Percentiles rank a stretch among this genome's conserved stretches.
Conservation (phyloP, 805 yeast species). For the Barnettozyma sucrosica region DNA sequence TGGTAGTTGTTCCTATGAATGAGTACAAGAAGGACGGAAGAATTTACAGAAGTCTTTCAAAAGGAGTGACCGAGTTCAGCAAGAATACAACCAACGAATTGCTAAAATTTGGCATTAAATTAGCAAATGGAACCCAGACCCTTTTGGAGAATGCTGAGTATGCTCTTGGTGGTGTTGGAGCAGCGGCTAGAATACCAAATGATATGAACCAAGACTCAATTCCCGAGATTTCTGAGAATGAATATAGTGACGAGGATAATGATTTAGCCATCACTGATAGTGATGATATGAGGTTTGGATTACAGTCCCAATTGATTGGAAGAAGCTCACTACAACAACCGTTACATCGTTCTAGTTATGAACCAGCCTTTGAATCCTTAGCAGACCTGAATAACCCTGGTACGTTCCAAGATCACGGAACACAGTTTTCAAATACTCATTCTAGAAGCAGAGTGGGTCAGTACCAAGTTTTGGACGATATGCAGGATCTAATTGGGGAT, state of each 20-base stretch:
- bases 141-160: slow-evolving; percentile 76
- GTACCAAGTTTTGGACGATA: slow-evolving; percentile 6
- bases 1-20: slow-evolving; percentile 65
- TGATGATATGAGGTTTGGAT: slow-evolving; percentile 5
- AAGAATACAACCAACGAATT: slow-evolving; percentile 76
- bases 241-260: slow-evolving; percentile 28
- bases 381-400: slow-evolving; percentile 17
- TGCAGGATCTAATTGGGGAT: slow-evolving; percentile 8
- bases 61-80: slow-evolving; percentile 69
- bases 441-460: not conserved
- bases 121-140: slow-evolving; percentile 85
- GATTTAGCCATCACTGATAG: slow-evolving; percentile 26
- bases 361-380: slow-evolving; percentile 25
- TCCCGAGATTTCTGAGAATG: slow-evolving; percentile 32
- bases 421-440: not conserved
- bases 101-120: slow-evolving; percentile 72
- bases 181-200: slow-evolving; percentile 36
- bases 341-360: slow-evolving; percentile 21
- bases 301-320: slow-evolving; percentile 21
- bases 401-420: not conserved
- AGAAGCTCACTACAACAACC: slow-evolving; percentile 20
- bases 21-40: slow-evolving; percentile 75
- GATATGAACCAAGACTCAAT: slow-evolving; percentile 18
- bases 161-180: slow-evolving; percentile 68
- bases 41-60: slow-evolving; percentile 60